Conservation (phyloP, 768 basidiomycete genomes). For the Rhodocollybia butyracea region DNA sequence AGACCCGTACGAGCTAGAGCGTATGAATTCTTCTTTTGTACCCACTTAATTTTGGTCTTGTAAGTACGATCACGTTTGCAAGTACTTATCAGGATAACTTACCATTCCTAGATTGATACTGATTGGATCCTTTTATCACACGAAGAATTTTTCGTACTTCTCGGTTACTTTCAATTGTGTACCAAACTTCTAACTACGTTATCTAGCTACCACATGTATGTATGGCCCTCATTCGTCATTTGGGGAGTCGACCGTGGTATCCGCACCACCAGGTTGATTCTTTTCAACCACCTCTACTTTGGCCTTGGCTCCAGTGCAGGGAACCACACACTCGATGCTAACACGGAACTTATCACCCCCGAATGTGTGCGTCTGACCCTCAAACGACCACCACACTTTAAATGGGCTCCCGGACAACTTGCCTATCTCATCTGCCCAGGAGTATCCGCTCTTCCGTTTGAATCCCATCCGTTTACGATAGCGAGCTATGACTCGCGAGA, state of each 20-base stretch:
- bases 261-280: slow-evolving; percentile 33
- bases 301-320: slow-evolving; percentile 17
- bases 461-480: slow-evolving; percentile 52
- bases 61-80: slow-evolving; percentile 19
- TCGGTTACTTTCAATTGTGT: not conserved
- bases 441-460: slow-evolving; percentile 40
- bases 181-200: not conserved
- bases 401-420: slow-evolving; percentile 46
- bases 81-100: slow-evolving; percentile 5
- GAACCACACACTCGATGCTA: slow-evolving; percentile 19
- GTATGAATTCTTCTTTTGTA: slow-evolving; percentile 42
- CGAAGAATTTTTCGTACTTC: slow-evolving; percentile 10
- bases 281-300: slow-evolving; percentile 34
- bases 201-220: slow-evolving; percentile 23
- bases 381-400: slow-evolving; percentile 36
- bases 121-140: slow-evolving; percentile 27
- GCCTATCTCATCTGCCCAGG: slow-evolving; percentile 46
- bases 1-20: slow-evolving; percentile 29
- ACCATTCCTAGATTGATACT: slow-evolving; percentile 20
- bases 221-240: slow-evolving; percentile 36
- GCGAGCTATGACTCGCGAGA: slow-evolving; percentile 29
- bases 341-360: slow-evolving; percentile 34
- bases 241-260: slow-evolving; percentile 42
- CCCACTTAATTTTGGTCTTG: slow-evolving; percentile 35
- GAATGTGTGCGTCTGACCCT: slow-evolving; percentile 38